A percentile compares a stretch with the other conserved stretches of the same genome.
These are phyloP conservation scores for Durusdinium trenchii DNA, from an alignment of 73 alveolate species.

Conservation along the genomic window DNA sequence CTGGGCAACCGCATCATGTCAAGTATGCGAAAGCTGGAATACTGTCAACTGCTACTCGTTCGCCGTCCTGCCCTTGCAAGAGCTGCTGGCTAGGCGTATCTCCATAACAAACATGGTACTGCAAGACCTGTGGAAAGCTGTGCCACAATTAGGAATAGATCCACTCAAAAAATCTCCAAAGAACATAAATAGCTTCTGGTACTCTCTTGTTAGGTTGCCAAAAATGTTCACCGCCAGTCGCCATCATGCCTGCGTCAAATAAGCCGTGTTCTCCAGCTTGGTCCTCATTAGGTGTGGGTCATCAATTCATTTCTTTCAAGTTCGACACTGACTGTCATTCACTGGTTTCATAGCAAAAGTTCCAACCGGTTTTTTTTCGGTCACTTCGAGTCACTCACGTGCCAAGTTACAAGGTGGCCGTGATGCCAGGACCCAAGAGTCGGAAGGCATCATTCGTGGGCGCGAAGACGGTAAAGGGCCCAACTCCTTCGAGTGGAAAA, in stretches of 20 bases:
- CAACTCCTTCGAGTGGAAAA: conserved; percentile 6
- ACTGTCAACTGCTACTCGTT: not conserved
- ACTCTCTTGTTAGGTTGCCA: not conserved
- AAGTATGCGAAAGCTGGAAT: not conserved
- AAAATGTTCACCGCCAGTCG: not conserved
- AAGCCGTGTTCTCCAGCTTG: conserved; percentile 32
- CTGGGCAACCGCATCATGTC: not conserved
- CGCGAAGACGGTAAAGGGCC: conserved; percentile 64
- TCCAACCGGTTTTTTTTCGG: not conserved
- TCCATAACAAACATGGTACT: conserved; percentile 68
- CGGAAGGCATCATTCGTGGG: conserved; percentile 37
- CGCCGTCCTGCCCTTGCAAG: conserved; percentile 44
- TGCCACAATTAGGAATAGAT: too few species aligned
- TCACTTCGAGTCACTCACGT: not conserved
- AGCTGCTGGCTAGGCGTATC: conserved; percentile 39
- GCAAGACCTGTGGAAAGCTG: conserved; percentile 45
- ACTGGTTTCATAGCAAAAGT: not conserved
- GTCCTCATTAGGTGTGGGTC: conserved; percentile 13
- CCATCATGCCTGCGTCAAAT: not conserved
- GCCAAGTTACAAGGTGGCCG: conserved; percentile 23
- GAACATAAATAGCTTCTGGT: too few species aligned
- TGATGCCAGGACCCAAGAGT: conserved; percentile 51
- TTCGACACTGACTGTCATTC: not conserved
- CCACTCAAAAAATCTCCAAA: too few species aligned
- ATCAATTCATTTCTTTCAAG: too few species aligned